Conservation (phyloP, 31 red algal genomes). For the Bonnemaisonia californica region DNA sequence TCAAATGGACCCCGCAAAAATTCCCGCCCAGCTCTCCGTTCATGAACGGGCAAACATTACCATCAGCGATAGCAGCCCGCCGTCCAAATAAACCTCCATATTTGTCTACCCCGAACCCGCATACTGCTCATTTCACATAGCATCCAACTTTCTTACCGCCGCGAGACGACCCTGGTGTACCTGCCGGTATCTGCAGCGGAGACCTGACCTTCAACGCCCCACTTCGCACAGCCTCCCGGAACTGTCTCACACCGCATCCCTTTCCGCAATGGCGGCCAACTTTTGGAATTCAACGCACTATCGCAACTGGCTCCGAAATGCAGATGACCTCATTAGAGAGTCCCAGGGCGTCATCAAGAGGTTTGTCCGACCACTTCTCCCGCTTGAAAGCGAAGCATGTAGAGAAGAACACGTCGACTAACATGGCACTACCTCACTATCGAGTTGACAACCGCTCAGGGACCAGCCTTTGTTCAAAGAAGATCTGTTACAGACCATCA, state of each 20-base stretch:
- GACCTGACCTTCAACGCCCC: no score
- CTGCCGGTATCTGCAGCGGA: no score
- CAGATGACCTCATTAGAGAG: conserved; percentile 46
- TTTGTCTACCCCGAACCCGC: no score
- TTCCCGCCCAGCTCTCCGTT: no score
- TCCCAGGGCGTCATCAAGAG: conserved; percentile 51
- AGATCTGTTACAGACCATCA: conserved; percentile 53
- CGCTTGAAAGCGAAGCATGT: not conserved
- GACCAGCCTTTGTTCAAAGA: conserved; percentile 54
- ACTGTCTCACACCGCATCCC: not conserved
- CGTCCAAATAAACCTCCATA: no score
- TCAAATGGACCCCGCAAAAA: no score
- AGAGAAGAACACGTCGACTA: conserved; percentile 6
- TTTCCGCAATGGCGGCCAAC: conserved; percentile 65
- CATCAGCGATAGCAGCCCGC: no score
- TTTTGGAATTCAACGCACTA: conserved; percentile 86
- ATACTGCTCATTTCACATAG: no score
- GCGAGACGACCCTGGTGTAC: no score
- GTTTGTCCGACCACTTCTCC: conserved; percentile 10
- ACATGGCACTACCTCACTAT: not conserved
- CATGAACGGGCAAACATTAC: no score
- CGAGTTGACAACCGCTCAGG: not conserved
- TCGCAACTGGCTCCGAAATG: conserved; percentile 68
- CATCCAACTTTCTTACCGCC: no score
- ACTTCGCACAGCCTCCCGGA: not conserved